These are phyloP conservation scores for Penicillium sp. DNA, from an alignment of 2,329 filamentous ascomycete species.

Conservation along the genomic window DNA sequence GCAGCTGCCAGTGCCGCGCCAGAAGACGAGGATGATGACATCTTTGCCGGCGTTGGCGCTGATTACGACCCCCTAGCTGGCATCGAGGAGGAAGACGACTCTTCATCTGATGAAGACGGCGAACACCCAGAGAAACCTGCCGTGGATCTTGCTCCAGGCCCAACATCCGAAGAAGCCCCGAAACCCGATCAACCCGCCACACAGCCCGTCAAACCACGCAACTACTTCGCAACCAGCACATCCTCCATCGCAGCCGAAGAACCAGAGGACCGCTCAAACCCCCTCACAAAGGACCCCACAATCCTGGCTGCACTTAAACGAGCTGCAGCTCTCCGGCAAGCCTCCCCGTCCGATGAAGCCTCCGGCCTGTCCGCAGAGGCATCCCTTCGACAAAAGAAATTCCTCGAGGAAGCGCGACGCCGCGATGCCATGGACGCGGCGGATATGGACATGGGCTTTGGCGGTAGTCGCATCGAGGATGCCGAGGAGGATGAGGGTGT, in stretches of 20 bases:
- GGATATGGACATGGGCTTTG: slow-evolving; percentile 94
- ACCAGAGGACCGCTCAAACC: slow-evolving; percentile 38
- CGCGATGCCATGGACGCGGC: slow-evolving; percentile 77
- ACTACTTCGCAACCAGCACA: slow-evolving; percentile 44
- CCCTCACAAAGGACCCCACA: slow-evolving; percentile 68
- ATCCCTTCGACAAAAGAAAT: slow-evolving; percentile 69
- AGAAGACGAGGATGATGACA: slow-evolving; percentile 59
- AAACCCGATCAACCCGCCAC: slow-evolving; percentile 7
- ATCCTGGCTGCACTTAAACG: slow-evolving; percentile 84
- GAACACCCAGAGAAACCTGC: slow-evolving; percentile 9
- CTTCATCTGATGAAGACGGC: slow-evolving; percentile 47
- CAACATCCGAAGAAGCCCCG: slow-evolving; percentile 9
- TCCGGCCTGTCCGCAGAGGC: slow-evolving; percentile 60
- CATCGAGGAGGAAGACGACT: slow-evolving; percentile 51
- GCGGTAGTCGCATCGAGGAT: slow-evolving; percentile 81
- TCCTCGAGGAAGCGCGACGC: slow-evolving; percentile 64
- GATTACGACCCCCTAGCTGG: slow-evolving; percentile 63
- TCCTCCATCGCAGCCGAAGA: slow-evolving; percentile 53
- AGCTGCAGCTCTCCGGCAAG: slow-evolving; percentile 64
- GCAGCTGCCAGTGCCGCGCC: slow-evolving; percentile 31
- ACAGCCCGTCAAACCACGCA: slow-evolving; percentile 43
- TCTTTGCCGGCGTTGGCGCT: slow-evolving; percentile 62
- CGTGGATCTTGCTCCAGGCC: too few species aligned
- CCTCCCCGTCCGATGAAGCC: slow-evolving; percentile 46
- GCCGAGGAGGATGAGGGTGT: slow-evolving; percentile 77